Percentiles rank a stretch among this genome's conserved stretches.
Conservation (phyloP, 352 stramenopile species). For the Pseudoperonospora humuli region DNA sequence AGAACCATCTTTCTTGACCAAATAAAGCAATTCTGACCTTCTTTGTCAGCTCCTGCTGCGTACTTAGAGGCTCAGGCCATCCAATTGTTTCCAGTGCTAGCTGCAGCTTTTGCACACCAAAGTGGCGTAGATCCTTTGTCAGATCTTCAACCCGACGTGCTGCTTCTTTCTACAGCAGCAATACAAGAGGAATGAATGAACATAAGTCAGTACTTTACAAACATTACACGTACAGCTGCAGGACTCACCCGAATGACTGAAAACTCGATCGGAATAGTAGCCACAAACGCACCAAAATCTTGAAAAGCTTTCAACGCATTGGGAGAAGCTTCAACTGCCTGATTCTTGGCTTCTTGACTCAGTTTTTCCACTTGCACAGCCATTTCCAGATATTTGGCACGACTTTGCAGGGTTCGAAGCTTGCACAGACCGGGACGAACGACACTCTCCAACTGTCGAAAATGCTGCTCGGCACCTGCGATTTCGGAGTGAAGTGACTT, state of each 20-base stretch:
- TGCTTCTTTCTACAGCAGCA: constrained; percentile 31
- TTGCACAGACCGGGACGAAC: constrained; percentile 24
- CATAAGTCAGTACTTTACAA: too few species aligned
- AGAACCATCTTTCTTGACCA: background rate
- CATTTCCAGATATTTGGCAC: constrained; percentile 36
- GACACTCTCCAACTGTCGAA: constrained; percentile 34
- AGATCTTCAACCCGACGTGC: constrained; percentile 36
- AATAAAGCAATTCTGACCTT: constrained; percentile 13
- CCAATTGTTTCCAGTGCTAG: constrained; percentile 29
- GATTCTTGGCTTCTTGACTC: constrained; percentile 32
- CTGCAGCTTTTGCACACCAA: constrained; percentile 50
- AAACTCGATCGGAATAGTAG: constrained; percentile 37
- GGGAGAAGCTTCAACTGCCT: constrained; percentile 32
- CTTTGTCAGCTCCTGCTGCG: constrained; percentile 21
- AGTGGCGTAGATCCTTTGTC: constrained; percentile 36
- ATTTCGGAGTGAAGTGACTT: constrained; percentile 17
- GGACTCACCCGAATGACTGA: constrained; percentile 35
- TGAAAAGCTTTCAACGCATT: constrained; percentile 41
- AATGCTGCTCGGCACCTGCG: constrained; percentile 32
- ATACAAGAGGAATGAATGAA: too few species aligned
- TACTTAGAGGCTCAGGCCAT: constrained; percentile 37
- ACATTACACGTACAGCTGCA: background rate
- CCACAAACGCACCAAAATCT: constrained; percentile 28
- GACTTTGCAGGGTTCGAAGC: constrained; percentile 30
- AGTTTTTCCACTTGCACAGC: constrained; percentile 48